Percentiles rank a stretch among this genome's conserved stretches.
Conservation (phyloP, 805 yeast genomes). For the Ogataea nakhonphanomensis region DNA sequence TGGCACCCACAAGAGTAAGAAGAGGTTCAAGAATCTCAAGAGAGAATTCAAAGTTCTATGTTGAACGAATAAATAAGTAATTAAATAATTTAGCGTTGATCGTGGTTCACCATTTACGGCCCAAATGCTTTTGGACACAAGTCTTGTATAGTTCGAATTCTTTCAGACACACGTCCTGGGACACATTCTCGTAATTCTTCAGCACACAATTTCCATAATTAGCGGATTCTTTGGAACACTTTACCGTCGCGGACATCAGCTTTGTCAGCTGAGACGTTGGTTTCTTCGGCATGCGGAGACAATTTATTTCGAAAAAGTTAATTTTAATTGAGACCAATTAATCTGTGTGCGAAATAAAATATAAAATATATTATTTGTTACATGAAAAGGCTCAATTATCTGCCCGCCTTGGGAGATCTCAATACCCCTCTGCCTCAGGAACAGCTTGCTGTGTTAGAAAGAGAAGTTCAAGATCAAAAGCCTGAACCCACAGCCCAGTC, state of each 20-base stretch:
- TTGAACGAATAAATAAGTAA: constrained; percentile 6
- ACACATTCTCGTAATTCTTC: constrained; percentile 45
- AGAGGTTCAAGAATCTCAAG: constrained; percentile 37
- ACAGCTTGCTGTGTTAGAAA: constrained; percentile 70
- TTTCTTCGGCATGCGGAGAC: constrained; percentile 17
- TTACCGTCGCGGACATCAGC: constrained; percentile 29
- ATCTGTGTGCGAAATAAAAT: too few relatives aligned
- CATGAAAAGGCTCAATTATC: constrained; percentile 28
- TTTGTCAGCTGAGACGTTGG: constrained; percentile 31
- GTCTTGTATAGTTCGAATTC: constrained; percentile 48
- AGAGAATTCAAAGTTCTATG: constrained; percentile 24
- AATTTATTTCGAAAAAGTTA: not conserved
- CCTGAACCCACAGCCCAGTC: constrained; percentile 81
- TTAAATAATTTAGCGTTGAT: not conserved
- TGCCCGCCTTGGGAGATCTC: constrained; percentile 30
- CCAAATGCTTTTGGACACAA: constrained; percentile 43
- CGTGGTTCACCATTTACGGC: constrained; percentile 26
- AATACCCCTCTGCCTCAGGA: constrained; percentile 60
- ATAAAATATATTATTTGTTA: not conserved
- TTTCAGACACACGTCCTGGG: constrained; percentile 48
- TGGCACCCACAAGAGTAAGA: constrained; percentile 30
- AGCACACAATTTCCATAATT: constrained; percentile 57
- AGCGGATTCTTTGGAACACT: constrained; percentile 29
- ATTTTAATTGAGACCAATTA: not conserved
- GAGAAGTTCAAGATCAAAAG: constrained; percentile 77